Conservation (phyloP, 192 early-diverging fungal species). For the Coemansia sp. region DNA sequence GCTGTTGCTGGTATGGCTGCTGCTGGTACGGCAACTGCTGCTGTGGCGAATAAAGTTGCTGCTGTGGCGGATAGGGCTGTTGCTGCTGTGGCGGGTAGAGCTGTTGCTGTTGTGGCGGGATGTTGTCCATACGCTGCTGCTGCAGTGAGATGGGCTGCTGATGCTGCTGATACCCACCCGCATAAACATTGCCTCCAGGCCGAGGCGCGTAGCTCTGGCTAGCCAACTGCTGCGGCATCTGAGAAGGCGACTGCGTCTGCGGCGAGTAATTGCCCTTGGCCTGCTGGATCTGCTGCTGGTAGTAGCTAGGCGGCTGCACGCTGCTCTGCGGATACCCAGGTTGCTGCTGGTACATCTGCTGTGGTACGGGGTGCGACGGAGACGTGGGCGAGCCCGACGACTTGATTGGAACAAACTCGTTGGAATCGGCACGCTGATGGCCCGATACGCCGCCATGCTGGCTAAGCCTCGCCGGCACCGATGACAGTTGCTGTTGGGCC, state of each 20-base stretch:
- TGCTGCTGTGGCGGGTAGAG: constrained; percentile 34
- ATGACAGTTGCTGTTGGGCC: constrained; percentile 24
- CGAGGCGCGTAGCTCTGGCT: not conserved
- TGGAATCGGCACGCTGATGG: constrained; percentile 48
- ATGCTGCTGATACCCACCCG: constrained; percentile 31
- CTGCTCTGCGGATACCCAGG: constrained; percentile 49
- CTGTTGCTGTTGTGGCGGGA: constrained; percentile 15
- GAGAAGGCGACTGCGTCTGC: constrained; percentile 18
- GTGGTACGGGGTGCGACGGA: constrained; percentile 26
- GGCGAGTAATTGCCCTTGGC: constrained; percentile 33
- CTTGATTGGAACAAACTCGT: constrained; percentile 55
- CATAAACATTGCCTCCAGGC: constrained; percentile 26
- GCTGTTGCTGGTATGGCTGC: constrained; percentile 3
- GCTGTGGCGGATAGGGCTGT: constrained; percentile 42
- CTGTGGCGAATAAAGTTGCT: constrained; percentile 28
- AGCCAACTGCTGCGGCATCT: constrained; percentile 12
- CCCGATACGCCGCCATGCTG: constrained; percentile 19
- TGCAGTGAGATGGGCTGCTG: constrained; percentile 23
- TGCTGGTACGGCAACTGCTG: constrained; percentile 33
- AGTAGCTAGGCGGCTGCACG: constrained; percentile 51
- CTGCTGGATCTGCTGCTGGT: constrained; percentile 57
- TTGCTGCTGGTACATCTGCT: constrained; percentile 24
- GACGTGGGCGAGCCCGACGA: constrained; percentile 16
- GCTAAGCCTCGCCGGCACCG: constrained; percentile 31
- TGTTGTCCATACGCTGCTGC: constrained; percentile 17